Conservation (phyloP, 352 stramenopile genomes). For the Pythium plurisporium region DNA sequence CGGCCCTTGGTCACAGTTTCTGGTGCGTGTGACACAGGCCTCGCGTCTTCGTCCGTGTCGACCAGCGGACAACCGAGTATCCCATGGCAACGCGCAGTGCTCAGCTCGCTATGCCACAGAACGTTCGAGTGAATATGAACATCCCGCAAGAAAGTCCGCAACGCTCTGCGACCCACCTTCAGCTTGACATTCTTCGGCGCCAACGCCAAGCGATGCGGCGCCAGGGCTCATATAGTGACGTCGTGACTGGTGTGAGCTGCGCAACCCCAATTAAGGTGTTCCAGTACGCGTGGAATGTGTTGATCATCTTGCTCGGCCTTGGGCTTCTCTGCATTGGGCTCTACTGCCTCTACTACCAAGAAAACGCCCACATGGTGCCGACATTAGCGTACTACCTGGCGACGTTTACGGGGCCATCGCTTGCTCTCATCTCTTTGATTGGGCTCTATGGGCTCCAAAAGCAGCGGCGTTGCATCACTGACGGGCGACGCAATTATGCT, state of each 20-base stretch:
- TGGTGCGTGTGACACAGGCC: slow-evolving; percentile 14
- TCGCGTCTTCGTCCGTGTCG: neutral
- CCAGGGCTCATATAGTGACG: slow-evolving; percentile 33
- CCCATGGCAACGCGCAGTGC: neutral
- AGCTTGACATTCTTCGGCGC: slow-evolving; percentile 26
- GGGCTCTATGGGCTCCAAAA: slow-evolving; percentile 49
- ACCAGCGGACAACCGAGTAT: neutral
- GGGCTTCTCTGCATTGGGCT: slow-evolving; percentile 44
- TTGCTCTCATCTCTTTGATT: slow-evolving; percentile 38
- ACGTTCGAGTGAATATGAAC: slow-evolving; percentile 14
- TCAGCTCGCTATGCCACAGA: neutral
- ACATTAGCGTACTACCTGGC: slow-evolving; percentile 46
- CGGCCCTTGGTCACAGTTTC: slow-evolving; percentile 4
- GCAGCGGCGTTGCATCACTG: slow-evolving; percentile 46
- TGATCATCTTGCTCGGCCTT: slow-evolving; percentile 48
- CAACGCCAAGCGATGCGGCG: slow-evolving; percentile 30
- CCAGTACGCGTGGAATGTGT: slow-evolving; percentile 51
- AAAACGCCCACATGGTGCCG: slow-evolving; percentile 47
- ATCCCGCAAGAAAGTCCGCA: neutral
- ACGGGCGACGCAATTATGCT: slow-evolving; percentile 50
- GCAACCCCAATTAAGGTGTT: slow-evolving; percentile 32
- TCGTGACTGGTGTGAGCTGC: slow-evolving; percentile 29
- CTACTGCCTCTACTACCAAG: slow-evolving; percentile 59
- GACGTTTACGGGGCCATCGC: slow-evolving; percentile 37
- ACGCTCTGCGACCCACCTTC: slow-evolving; percentile 11